phyloP scores from a whole-genome alignment of 257 asterid species.

The Nicotiana knightiana region DNA sequence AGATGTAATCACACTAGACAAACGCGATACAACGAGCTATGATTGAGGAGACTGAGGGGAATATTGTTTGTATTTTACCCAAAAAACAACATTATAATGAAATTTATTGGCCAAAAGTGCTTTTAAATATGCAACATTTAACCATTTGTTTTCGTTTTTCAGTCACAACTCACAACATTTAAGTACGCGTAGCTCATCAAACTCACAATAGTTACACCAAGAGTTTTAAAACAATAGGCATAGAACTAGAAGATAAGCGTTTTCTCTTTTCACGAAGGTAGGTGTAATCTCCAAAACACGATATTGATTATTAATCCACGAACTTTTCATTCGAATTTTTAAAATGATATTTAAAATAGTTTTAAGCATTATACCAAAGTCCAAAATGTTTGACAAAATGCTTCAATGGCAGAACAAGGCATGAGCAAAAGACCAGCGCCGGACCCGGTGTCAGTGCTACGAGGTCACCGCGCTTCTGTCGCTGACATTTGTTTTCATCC shows the following conservation, averaged over 20 bases:
- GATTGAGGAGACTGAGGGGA: too few relatives aligned
- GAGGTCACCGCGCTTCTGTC: constrained; percentile 95
- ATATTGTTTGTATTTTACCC: too few relatives aligned
- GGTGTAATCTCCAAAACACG: background rate
- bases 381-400: constrained; percentile 40
- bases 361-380: background rate
- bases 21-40: too few relatives aligned
- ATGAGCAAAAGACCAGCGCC: constrained; percentile 78
- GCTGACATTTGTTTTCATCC: constrained; percentile 84
- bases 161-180: too few relatives aligned
- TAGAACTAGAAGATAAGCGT: background rate
- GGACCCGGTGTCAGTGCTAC: constrained; percentile 81
- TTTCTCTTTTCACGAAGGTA: background rate
- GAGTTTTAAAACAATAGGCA: background rate
- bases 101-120: too few relatives aligned
- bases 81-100: too few relatives aligned
- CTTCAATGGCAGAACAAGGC: constrained; percentile 17
- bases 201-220: background rate
- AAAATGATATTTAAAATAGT: background rate
- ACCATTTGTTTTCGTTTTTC: too few relatives aligned
- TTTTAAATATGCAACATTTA: too few relatives aligned
- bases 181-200: background rate
- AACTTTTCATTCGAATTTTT: background rate
- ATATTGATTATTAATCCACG: background rate
- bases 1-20: too few relatives aligned